These are phyloP conservation scores for Pleurotus salmoneostramineus DNA, from an alignment of 768 basidiomycete species.

Conservation along the genomic window DNA sequence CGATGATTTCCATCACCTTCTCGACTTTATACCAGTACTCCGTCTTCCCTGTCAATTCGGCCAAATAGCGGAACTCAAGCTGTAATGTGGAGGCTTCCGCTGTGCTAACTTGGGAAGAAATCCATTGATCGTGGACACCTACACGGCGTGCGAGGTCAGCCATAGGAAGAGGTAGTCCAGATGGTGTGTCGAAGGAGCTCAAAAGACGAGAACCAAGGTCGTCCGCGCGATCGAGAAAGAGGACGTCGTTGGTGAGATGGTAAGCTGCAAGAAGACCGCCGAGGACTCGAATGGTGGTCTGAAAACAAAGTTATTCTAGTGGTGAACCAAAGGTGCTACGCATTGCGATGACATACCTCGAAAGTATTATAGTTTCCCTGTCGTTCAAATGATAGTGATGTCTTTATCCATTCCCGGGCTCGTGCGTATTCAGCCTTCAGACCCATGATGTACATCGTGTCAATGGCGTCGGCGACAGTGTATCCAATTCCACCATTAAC, in stretches of 20 bases:
- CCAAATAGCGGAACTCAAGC: conserved; percentile 89
- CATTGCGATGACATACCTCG: conserved; percentile 53
- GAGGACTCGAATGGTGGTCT: conserved; percentile 91
- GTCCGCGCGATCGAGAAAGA: conserved; percentile 68
- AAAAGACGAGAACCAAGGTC: conserved; percentile 88
- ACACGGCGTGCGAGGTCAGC: conserved; percentile 64
- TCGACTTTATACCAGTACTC: conserved; percentile 82
- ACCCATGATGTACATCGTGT: conserved; percentile 85
- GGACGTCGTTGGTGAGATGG: conserved; percentile 66
- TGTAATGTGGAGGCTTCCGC: conserved; percentile 87
- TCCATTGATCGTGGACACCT: conserved; percentile 59
- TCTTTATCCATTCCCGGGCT: conserved; percentile 73
- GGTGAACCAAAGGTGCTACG: not conserved
- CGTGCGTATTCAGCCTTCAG: conserved; percentile 74
- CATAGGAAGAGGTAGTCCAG: conserved; percentile 75
- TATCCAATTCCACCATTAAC: conserved; percentile 81
- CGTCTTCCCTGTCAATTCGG: conserved; percentile 69
- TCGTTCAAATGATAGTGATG: conserved; percentile 69
- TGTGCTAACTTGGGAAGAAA: conserved; percentile 64
- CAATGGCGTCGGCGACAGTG: conserved; percentile 86
- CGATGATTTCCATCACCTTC: conserved; percentile 63
- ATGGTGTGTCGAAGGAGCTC: conserved; percentile 75
- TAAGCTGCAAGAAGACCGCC: conserved; percentile 89
- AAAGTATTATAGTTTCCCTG: conserved; percentile 85
- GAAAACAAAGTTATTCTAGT: not conserved